These are phyloP conservation scores for Venturia effusa DNA, from an alignment of 2,329 filamentous ascomycete species.

Conservation along the genomic window DNA sequence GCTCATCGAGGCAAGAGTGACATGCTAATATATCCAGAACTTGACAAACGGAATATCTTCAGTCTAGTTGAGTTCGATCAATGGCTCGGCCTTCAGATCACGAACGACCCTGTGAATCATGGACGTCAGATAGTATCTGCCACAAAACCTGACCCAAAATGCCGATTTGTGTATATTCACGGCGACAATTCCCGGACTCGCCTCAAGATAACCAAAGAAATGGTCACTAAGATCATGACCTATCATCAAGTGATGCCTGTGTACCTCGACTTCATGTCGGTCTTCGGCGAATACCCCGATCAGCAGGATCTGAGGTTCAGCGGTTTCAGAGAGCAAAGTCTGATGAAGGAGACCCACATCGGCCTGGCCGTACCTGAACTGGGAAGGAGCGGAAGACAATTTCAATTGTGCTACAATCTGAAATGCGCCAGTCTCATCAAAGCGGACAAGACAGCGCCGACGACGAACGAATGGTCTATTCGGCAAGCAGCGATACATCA, in stretches of 20 bases:
- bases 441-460: constrained; percentile 13
- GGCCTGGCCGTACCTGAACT: constrained; percentile 16
- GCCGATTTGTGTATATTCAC: constrained; percentile 19
- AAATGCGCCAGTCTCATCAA: constrained; percentile 18
- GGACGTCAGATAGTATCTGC: background rate
- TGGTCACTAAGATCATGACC: constrained; percentile 16
- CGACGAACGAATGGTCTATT: constrained; percentile 24
- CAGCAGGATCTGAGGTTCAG: constrained; percentile 25
- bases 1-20: background rate
- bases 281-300: constrained; percentile 25
- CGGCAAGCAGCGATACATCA: constrained; percentile 30
- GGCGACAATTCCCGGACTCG: constrained; percentile 14
- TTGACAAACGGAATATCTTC: background rate
- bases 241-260: constrained; percentile 31
- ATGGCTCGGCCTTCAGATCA: background rate
- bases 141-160: constrained; percentile 17
- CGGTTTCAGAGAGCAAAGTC: constrained; percentile 25
- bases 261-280: constrained; percentile 29
- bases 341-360: constrained; percentile 14
- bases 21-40: background rate
- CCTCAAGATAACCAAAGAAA: constrained; percentile 16
- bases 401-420: constrained; percentile 28
- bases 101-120: background rate
- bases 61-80: background rate
- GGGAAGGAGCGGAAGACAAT: constrained; percentile 25